Conservation (phyloP, 805 yeast species). For the Yarrowia sp. region DNA sequence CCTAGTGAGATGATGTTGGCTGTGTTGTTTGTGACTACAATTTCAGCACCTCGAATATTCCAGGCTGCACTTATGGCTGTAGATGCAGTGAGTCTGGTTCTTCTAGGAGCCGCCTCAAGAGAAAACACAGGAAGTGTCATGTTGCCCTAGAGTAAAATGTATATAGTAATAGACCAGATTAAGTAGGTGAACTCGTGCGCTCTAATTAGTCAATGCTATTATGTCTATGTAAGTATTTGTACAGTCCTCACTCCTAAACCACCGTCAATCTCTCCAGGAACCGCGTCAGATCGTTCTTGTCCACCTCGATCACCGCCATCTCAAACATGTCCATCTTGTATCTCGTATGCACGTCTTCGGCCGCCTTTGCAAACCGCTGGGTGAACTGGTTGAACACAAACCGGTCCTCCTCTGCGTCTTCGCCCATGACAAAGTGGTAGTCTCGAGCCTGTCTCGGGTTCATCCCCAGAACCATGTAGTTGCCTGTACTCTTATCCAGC, state of each 20-base stretch:
- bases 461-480: constrained; percentile 86
- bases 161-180: constrained; percentile 8
- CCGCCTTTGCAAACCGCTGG: constrained; percentile 87
- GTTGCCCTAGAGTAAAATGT: constrained; percentile 6
- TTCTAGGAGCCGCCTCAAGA: neutral
- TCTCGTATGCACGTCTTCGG: constrained; percentile 82
- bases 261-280: constrained; percentile 80
- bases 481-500: constrained; percentile 71
- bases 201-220: no score
- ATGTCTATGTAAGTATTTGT: constrained; percentile 4
- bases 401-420: constrained; percentile 45
- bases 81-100: neutral
- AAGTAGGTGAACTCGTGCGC: no score
- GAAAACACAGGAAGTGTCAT: neutral
- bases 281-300: constrained; percentile 85
- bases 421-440: constrained; percentile 47
- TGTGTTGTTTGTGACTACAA: constrained; percentile 3
- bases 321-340: constrained; percentile 94
- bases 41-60: constrained; percentile 12
- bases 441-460: constrained; percentile 76
- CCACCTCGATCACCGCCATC: constrained; percentile 87
- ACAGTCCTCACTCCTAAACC: neutral
- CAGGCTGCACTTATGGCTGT: neutral
- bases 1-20: constrained; percentile 14
- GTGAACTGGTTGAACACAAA: constrained; percentile 65